Conservation (phyloP, 116 monocot species). For the Dioscorea cayenensis region DNA sequence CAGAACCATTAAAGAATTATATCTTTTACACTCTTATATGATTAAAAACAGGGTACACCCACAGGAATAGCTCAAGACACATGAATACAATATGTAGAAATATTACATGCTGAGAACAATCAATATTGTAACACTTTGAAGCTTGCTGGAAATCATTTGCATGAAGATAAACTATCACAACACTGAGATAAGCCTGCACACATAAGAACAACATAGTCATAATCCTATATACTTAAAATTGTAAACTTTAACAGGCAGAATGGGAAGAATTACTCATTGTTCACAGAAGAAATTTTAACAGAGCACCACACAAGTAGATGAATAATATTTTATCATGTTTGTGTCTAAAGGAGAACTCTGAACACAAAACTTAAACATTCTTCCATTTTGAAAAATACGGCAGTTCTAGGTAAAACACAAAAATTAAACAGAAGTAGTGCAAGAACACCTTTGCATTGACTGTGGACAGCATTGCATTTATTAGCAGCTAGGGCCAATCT, state of each 20-base stretch:
- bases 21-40: not conserved
- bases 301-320: no score
- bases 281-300: no score
- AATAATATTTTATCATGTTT: no score
- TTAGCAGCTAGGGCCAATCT: slow-evolving; percentile 87
- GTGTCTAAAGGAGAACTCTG: no score
- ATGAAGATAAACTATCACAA: slow-evolving; percentile 90
- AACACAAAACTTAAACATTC: no score
- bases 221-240: not conserved
- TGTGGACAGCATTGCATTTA: slow-evolving; percentile 86
- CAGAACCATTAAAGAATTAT: no score
- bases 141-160: slow-evolving; percentile 95
- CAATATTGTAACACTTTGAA: slow-evolving; percentile 91
- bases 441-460: slow-evolving; percentile 91
- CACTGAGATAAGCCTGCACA: slow-evolving; percentile 90
- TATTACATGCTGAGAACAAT: slow-evolving; percentile 80
- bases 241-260: not conserved
- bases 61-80: not conserved
- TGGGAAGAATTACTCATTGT: not conserved
- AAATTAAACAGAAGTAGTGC: not conserved
- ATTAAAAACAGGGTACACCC: not conserved
- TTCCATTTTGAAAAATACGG: no score
- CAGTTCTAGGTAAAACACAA: no score
- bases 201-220: not conserved
- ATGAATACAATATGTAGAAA: not conserved